phyloP scores from a whole-genome alignment of 1,284 basidiomycete species.

The Irpex sp. region DNA sequence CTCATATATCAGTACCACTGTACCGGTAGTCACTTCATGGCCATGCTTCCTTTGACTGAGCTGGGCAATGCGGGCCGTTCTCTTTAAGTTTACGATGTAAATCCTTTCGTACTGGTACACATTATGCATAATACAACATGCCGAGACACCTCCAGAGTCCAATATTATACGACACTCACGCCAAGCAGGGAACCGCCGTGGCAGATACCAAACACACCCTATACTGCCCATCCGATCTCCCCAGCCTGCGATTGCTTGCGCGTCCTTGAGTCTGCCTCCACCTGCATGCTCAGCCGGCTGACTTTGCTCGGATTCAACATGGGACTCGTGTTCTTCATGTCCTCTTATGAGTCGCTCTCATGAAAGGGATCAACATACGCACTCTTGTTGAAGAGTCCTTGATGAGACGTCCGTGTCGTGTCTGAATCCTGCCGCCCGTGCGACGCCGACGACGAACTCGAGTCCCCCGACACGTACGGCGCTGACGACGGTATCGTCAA shows the following conservation, averaged over 20 bases:
- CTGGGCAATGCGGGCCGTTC: no score
- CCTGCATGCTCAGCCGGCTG: background rate
- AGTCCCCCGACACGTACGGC: background rate
- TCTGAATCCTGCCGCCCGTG: background rate
- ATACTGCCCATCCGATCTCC: conserved; percentile 2
- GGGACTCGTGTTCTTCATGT: background rate
- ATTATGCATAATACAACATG: no score
- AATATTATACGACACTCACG: background rate
- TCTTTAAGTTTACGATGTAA: no score
- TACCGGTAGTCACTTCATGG: no score
- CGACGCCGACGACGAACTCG: background rate
- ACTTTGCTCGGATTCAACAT: background rate
- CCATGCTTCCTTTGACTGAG: no score
- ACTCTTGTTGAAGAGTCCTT: background rate
- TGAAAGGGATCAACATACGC: background rate
- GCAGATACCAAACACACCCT: background rate
- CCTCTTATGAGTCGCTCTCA: background rate
- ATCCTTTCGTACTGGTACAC: no score
- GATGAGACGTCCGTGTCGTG: background rate
- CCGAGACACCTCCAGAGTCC: background rate
- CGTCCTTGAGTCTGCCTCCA: background rate
- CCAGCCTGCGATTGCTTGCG: background rate
- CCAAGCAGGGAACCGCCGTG: background rate
- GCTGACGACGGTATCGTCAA: background rate
- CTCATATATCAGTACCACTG: no score